Conservation (phyloP, 305 asterid genomes). For the Salvia sclarea region DNA sequence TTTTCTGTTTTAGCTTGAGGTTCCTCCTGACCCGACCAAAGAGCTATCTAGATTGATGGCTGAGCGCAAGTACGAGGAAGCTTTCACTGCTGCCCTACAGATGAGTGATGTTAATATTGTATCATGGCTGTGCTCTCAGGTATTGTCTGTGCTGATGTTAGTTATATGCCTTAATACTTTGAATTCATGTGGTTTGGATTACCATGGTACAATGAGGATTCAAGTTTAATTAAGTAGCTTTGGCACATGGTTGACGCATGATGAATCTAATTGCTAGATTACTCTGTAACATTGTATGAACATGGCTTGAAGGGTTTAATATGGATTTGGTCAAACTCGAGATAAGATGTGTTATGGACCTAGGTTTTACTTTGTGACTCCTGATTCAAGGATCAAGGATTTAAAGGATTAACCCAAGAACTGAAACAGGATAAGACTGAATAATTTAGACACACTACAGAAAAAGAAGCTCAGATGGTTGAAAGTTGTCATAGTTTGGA, state of each 20-base stretch:
- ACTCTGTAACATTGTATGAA: not conserved
- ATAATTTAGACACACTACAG: not conserved
- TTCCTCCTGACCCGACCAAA: slow-evolving; percentile 84
- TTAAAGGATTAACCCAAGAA: not conserved
- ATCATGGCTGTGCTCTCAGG: slow-evolving; percentile 96
- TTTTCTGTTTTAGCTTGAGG: slow-evolving; percentile 55
- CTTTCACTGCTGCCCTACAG: slow-evolving; percentile 82
- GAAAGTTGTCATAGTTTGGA: not conserved
- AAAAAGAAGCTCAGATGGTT: not conserved
- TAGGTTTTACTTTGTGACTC: not conserved
- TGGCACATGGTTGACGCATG: not conserved
- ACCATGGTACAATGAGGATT: not conserved
- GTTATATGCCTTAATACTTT: not conserved
- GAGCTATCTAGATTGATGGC: slow-evolving; percentile 76
- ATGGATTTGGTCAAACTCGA: not conserved
- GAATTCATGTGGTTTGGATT: slow-evolving; percentile 24
- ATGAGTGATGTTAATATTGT: slow-evolving; percentile 81
- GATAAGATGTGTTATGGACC: not conserved
- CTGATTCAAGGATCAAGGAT: not conserved
- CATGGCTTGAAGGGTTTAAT: not conserved
- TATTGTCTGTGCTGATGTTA: slow-evolving; percentile 29
- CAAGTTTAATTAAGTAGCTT: not conserved
- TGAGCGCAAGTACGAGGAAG: slow-evolving; percentile 84
- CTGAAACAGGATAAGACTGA: not conserved
- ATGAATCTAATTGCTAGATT: not conserved